Base-by-base conservation (phyloP, 345 rosid species). In the Eucalyptus marginata region DNA sequence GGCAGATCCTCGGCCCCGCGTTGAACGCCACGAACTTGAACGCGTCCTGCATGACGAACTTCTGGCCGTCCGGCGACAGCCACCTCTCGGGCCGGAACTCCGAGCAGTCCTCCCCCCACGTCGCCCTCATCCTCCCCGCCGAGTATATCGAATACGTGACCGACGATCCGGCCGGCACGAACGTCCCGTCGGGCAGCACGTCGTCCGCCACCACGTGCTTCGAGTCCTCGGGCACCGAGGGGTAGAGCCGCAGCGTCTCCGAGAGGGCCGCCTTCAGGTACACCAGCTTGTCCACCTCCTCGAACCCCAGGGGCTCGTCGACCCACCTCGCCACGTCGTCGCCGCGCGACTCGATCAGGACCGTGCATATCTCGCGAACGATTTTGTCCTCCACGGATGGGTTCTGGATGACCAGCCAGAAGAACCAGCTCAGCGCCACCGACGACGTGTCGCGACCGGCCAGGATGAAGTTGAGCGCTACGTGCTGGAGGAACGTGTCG, bases 381-480 rank as follows among this genome's bases (percentile, higher is more conserved):
- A 98, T 94, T 88, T 95, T 96, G 36, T 94, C 96, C 91, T 98
- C 99, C 11, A 95, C 93, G 2, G 66, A 59, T 2, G 98, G 96
- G 64, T 97, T 93, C 58, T 95, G 94, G 43, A 90, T 94, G 87
- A 96, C 87, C 88, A 96, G 66, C 97, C 98, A 95, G 90, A 98
- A 98, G 92, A 98, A 98, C 99, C 99, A 98, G 94, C 95, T 89
- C 43, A 97, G 87, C 29, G 99, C 99, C 7, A 96, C 99, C 0
- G 99, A 94, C 88, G 99, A 96, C 91, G 99, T 97, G 95, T 97
- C 99, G 29, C 99, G 96, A 49, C 99, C 99, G 51, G 99, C 99
- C 58, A 97, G 94, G 93, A 97, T 96, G 94, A 97, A 97, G 87
- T 95, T 97, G 59, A 96, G 96, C 24, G 99, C 99, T 89, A 97